Evolutionary conservation across 805 yeast genomes (phyloP), one percentile per base, ranked within the genome.

Genomic region (Scheffersomyces stipitis): DNA sequence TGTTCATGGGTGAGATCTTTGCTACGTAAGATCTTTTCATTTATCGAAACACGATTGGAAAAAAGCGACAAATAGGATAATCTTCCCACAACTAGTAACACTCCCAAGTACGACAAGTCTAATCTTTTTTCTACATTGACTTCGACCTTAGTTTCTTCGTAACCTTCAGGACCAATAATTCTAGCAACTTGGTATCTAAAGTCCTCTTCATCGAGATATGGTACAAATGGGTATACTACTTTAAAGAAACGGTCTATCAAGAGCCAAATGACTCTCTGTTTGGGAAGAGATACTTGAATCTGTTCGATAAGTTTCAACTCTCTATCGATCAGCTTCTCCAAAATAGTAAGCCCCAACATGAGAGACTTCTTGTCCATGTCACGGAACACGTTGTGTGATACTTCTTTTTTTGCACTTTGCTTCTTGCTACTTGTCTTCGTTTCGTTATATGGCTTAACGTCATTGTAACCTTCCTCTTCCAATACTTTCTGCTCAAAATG

Each of bases 181-280:
- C 24, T 20, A 7, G 7, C 24, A 20, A 20, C 10, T 7, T 20
- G 7, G 10, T 20, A 20, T 10, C 24, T 20, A 10, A 20, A 10
- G 13, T 48, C 46, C n/a, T 42, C 49, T 26, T 51, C 55, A 26
- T 51, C 56, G 30, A 51, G 31, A 18, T 41, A 46, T 8, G 54
- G 54, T 16, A 30, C 39, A 17, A 45, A 49, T 13, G 54, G 54
- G 37, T 49, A 49, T 12, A 49, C 13, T 14, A 22, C 9, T 17
- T 33, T 30, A 37, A 49, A 49, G 31, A 49, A 49, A 10, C 44
- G 39, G 37, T 43, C 44, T 10, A 49, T 24, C 28, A 36, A 50
- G 3, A 18, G 24, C 44, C 42, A 42, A 8, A 45, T 30, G 15
- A 45, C 29, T 10, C 33, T 28, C 15, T 28, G 29, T 14, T 35